A percentile compares a stretch with the other conserved stretches of the same genome.
Conservation (phyloP, 2,329 filamentous ascomycete genomes). For the Fusarium sp. region DNA sequence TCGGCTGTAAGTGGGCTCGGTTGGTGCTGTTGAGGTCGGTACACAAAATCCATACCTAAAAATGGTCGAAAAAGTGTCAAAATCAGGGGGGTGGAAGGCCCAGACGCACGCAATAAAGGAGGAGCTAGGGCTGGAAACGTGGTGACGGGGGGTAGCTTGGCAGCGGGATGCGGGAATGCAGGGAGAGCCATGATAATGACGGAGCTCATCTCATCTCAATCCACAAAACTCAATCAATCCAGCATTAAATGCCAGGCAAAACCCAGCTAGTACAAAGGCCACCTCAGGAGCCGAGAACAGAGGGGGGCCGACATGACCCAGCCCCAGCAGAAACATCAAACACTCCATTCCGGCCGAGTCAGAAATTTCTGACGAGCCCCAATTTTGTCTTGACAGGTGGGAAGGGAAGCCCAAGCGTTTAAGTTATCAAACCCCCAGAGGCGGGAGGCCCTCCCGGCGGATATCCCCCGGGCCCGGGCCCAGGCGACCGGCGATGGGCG, state of each 20-base stretch:
- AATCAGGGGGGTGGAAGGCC: constrained; percentile 24
- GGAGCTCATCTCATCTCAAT: constrained; percentile 37
- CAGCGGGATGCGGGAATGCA: constrained; percentile 45
- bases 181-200: constrained; percentile 42
- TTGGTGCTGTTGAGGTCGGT: constrained; percentile 17
- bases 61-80: constrained; percentile 15
- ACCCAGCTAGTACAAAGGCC: constrained; percentile 34
- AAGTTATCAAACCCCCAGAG: constrained; percentile 37
- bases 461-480: constrained; percentile 40
- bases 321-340: constrained; percentile 29
- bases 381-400: constrained; percentile 41
- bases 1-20: neutral
- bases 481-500: constrained; percentile 35
- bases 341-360: constrained; percentile 40
- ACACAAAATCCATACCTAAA: constrained; percentile 34
- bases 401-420: constrained; percentile 44
- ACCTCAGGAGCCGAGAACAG: constrained; percentile 32
- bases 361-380: constrained; percentile 40
- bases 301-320: constrained; percentile 29
- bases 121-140: constrained; percentile 44
- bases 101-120: constrained; percentile 33
- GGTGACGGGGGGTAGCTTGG: constrained; percentile 42
- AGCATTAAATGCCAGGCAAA: constrained; percentile 31
- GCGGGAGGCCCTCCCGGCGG: constrained; percentile 45
- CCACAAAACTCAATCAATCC: constrained; percentile 34